Conservation (phyloP, 352 stramenopile species). For the Globisporangium takayamanum region DNA sequence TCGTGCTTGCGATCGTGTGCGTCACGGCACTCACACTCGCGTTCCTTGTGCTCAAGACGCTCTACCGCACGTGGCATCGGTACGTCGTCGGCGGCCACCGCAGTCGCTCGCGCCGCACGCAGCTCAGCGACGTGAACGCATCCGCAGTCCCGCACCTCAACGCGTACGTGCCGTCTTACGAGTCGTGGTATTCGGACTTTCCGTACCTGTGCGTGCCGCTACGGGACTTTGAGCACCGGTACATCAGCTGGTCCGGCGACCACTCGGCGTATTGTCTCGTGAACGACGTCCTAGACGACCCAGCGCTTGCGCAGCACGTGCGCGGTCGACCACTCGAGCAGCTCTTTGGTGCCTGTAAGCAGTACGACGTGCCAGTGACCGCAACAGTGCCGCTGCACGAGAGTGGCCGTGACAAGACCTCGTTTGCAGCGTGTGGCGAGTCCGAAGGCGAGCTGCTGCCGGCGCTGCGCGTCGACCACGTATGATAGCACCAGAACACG, state of each 20-base stretch:
- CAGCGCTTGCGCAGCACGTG: constrained; percentile 30
- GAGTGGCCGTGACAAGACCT: background rate
- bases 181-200: constrained; percentile 69
- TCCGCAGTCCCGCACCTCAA: constrained; percentile 42
- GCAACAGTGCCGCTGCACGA: background rate
- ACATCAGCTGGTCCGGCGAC: constrained; percentile 52
- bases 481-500: background rate
- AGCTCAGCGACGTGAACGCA: constrained; percentile 34
- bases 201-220: constrained; percentile 57
- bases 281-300: constrained; percentile 52
- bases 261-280: constrained; percentile 53
- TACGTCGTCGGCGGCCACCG: constrained; percentile 30
- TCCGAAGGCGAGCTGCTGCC: background rate
- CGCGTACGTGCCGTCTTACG: constrained; percentile 54
- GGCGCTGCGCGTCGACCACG: background rate
- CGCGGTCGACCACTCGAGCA: constrained; percentile 34
- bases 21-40: constrained; percentile 22
- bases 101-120: constrained; percentile 18
- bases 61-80: constrained; percentile 28
- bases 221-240: constrained; percentile 40
- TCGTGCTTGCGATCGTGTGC: constrained; percentile 37
- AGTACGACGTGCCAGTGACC: constrained; percentile 26
- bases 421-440: background rate
- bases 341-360: constrained; percentile 57
- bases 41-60: constrained; percentile 30